Percentiles rank a stretch among this genome's conserved stretches.
These are phyloP conservation scores for Phytopythium sindhum DNA, from an alignment of 352 stramenopile species.

Conservation along the genomic window DNA sequence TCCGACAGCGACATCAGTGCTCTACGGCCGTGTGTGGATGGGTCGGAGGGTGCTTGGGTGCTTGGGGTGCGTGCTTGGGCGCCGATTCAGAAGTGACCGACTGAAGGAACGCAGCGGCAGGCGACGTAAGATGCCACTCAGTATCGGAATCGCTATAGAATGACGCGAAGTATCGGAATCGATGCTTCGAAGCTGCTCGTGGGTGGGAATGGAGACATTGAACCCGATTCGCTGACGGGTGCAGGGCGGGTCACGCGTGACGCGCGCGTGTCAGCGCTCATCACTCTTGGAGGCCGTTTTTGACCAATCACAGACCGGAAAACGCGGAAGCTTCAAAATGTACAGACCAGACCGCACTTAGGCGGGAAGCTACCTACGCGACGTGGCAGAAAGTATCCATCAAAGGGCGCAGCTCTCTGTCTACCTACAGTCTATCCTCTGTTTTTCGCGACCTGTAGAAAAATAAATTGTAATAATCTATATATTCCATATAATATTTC, in stretches of 20 bases:
- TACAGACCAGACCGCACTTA: not conserved
- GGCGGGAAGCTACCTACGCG: not conserved
- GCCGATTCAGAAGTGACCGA: conserved; percentile 23
- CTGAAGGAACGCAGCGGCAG: not conserved
- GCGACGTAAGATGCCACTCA: no score
- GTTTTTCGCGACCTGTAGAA: no score
- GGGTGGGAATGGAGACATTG: conserved; percentile 1
- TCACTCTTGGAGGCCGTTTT: not conserved
- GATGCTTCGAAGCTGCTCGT: not conserved
- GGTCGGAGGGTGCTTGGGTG: not conserved
- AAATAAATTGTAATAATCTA: no score
- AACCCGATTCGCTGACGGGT: not conserved
- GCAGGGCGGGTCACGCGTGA: conserved; percentile 5
- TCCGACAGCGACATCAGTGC: conserved; percentile 24
- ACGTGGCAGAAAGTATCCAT: not conserved
- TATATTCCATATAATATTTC: no score
- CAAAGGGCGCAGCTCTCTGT: no score
- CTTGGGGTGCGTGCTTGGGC: not conserved
- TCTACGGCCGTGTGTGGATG: not conserved
- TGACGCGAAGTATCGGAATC: no score
- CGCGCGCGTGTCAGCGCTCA: conserved; percentile 7
- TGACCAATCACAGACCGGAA: conserved; percentile 5
- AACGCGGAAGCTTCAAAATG: conserved; percentile 15
- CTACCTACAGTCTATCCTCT: no score
- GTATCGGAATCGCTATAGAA: no score